Base-by-base conservation (phyloP, 228 moss, liverwort and hornwort species). In the Sphagnum fallax region DNA sequence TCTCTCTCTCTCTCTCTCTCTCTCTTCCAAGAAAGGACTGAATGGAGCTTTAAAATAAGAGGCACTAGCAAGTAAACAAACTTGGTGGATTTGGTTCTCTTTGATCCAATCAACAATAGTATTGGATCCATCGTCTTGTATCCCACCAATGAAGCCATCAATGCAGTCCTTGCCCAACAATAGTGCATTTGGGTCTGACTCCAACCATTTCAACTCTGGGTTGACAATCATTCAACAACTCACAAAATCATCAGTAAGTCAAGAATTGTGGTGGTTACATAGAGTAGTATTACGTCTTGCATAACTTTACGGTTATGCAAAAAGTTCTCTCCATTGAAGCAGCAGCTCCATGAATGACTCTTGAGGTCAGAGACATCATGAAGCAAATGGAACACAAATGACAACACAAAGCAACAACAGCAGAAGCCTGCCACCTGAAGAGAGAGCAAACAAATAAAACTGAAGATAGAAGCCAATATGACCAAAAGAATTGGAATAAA, bases 141-240 rank as follows among this genome's bases (percentile, higher is more conserved):
- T 89, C 10, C 75, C 97, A 52, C 97, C 93, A 60, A 97, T 74
- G 48, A 98, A 93, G 69, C 53, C 87, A 63, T 91, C 76, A 48
- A 91, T 83, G 73, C 97, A 98, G 62, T 87, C 91, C 73, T 98
- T 98, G 15, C 88, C 88, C 90, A 90, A 79, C 71, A 93, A 49
- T 10, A 66, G 76, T 49, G 90, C 70, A 53, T 91, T 88, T 72
- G 67, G 62, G 77, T 93, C 91, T 11, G 65, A 72, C 69, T 90
- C 91, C 73, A 93, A 76, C 90, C 91, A 98, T 47, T 72, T 58
- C 82, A 98, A 79, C 63, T 90, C 90, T 96, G 73, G 70, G 70
- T 66, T 49, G 53, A 65, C 32, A 32, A 32, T 32, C 32, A 32
- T 32, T 32, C 32, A 2, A 3, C 32, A 32, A 32, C 32, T 32